Conservation (phyloP, 208 protist genomes). For the Porcisia deanei region DNA sequence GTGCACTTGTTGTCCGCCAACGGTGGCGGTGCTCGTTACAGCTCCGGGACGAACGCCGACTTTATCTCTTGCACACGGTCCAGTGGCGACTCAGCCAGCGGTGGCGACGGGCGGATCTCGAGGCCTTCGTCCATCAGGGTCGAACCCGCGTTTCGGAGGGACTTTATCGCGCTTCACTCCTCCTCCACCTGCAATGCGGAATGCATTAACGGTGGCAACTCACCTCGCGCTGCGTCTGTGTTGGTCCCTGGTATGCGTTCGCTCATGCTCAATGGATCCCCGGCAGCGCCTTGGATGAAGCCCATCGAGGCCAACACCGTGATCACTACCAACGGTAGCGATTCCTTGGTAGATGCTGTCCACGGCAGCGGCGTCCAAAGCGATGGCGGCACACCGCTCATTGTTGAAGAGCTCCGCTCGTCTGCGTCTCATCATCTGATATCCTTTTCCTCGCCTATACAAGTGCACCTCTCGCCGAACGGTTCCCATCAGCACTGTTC, state of each 20-base stretch:
- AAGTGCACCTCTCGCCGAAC: not conserved
- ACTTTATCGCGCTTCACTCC: conserved; percentile 23
- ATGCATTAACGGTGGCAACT: not conserved
- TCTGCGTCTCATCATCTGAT: not conserved
- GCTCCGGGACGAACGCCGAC: not conserved
- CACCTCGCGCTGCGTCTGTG: not conserved
- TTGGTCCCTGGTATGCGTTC: not conserved
- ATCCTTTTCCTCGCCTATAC: not conserved
- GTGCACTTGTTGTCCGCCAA: conserved; percentile 11
- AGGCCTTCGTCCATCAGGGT: not conserved
- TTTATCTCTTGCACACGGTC: not conserved
- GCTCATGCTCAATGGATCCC: not conserved
- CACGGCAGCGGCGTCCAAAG: not conserved
- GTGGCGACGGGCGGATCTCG: not conserved
- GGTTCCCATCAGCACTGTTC: not conserved
- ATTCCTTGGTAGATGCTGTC: not conserved
- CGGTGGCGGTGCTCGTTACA: not conserved
- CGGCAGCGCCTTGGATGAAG: not conserved
- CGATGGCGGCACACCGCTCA: not conserved
- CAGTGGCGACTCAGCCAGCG: not conserved
- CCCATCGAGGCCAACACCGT: no score
- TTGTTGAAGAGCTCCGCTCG: not conserved
- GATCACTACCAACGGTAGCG: not conserved
- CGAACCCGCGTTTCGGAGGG: conserved; percentile 15
- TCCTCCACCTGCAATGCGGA: not conserved